Conservation (phyloP, 1,284 basidiomycete genomes). For the Apiotrichum gracile region DNA sequence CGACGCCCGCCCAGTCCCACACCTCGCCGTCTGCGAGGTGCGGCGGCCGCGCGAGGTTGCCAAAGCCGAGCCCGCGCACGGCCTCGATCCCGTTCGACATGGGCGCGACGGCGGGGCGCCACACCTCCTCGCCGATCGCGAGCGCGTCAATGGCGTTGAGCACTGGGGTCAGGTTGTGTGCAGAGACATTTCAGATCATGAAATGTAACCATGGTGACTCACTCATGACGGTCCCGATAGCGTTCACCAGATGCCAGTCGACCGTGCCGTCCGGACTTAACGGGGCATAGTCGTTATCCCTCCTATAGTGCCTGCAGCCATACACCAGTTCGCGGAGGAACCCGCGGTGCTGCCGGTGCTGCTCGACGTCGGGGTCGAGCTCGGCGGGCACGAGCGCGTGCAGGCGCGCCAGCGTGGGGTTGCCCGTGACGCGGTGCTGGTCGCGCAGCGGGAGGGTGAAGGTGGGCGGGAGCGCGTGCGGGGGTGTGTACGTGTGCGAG, state of each 20-base stretch:
- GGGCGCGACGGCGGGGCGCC: slow-evolving; percentile 25
- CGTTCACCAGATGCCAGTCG: slow-evolving; percentile 37
- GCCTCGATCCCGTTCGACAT: slow-evolving; percentile 28
- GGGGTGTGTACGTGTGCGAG: neutral
- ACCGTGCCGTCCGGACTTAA: slow-evolving; percentile 32
- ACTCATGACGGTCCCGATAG: slow-evolving; percentile 41
- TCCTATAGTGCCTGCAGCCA: slow-evolving; percentile 20
- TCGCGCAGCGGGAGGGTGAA: slow-evolving; percentile 14
- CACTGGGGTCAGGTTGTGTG: slow-evolving; percentile 16
- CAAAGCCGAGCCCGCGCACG: slow-evolving; percentile 26
- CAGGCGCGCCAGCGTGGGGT: slow-evolving; percentile 23
- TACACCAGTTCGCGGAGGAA: slow-evolving; percentile 35
- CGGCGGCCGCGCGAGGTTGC: slow-evolving; percentile 20
- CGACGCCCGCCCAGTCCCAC: slow-evolving; percentile 40
- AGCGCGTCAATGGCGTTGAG: slow-evolving; percentile 31
- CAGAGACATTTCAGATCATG: too few species aligned
- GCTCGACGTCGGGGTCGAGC: slow-evolving; percentile 14
- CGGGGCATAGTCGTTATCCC: slow-evolving; percentile 36
- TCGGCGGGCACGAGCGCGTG: slow-evolving; percentile 24
- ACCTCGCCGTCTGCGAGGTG: slow-evolving; percentile 20
- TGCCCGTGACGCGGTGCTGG: slow-evolving; percentile 5
- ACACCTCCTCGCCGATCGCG: slow-evolving; percentile 21
- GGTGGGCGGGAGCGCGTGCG: neutral
- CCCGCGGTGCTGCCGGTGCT: slow-evolving; percentile 26
- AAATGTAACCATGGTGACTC: too few species aligned